phyloP scores from a whole-genome alignment of 2,329 filamentous ascomycete genomes.

The Zalaria sp. region DNA sequence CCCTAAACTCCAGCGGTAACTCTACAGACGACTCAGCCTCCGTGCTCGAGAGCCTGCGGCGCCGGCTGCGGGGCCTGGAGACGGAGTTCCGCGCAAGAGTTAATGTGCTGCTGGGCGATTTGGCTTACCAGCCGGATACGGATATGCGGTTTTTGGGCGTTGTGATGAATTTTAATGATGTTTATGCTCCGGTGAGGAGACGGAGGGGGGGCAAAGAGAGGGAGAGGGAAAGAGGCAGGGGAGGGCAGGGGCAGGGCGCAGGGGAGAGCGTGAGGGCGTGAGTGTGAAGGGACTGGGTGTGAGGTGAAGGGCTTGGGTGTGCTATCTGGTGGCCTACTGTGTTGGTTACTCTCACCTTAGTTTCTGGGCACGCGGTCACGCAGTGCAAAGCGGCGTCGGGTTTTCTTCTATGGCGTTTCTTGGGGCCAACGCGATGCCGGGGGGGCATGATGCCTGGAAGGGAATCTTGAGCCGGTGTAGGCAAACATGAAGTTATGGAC shows the following conservation, averaged over 20 bases:
- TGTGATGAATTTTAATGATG: conserved; percentile 98
- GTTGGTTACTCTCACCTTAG: no score
- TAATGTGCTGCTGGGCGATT: conserved; percentile 71
- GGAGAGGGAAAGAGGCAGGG: conserved; percentile 3
- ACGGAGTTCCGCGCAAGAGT: conserved; percentile 64
- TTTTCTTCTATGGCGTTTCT: no score
- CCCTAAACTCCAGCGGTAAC: conserved; percentile 18
- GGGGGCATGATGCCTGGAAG: no score
- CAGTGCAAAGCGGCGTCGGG: no score
- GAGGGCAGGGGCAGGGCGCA: neutral
- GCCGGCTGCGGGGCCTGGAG: conserved; percentile 58
- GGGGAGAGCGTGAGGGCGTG: no score
- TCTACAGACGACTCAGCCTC: conserved; percentile 36
- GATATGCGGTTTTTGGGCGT: conserved; percentile 94
- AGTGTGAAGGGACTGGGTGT: no score
- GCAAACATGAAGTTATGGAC: no score
- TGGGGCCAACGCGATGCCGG: no score
- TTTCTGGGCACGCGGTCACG: no score
- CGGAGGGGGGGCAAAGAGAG: conserved; percentile 13
- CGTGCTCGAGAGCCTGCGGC: conserved; percentile 61
- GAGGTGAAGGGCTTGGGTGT: no score
- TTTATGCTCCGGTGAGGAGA: conserved; percentile 66
- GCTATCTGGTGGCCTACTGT: no score
- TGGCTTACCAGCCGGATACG: conserved; percentile 84
- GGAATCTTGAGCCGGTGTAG: no score